Percentiles rank a stretch among this genome's conserved stretches.
Conservation (phyloP, 352 stramenopile genomes). For the Globisporangium barbulae region DNA sequence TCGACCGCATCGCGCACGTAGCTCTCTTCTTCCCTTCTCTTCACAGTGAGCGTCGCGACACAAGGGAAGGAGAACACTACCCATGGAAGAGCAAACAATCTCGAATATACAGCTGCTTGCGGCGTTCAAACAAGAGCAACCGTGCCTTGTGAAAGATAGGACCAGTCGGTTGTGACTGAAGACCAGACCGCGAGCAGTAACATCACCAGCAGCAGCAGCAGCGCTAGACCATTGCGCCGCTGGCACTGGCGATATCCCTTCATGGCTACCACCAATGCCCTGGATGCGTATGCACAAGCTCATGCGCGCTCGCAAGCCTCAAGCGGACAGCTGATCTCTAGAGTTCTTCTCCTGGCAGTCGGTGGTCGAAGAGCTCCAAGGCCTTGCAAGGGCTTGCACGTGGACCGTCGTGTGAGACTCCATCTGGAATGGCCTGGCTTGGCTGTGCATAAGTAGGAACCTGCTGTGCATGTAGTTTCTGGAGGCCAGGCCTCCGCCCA, state of each 20-base stretch:
- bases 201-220: not conserved
- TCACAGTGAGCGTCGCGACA: too few relatives aligned
- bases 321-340: not conserved
- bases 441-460: not conserved
- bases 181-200: not conserved
- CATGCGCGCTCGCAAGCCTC: not conserved
- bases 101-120: too few relatives aligned
- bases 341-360: not conserved
- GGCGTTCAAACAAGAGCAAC: too few relatives aligned
- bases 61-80: too few relatives aligned
- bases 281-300: not conserved
- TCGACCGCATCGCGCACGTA: slow-evolving; percentile 92
- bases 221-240: not conserved
- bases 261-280: not conserved
- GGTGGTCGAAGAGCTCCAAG: not conserved
- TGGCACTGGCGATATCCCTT: not conserved
- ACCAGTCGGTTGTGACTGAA: not conserved
- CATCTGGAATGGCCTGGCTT: not conserved
- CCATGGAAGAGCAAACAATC: too few relatives aligned
- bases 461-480: not conserved
- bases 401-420: not conserved
- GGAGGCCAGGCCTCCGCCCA: not conserved
- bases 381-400: not conserved
- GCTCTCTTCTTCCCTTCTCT: too few relatives aligned
- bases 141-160: too few relatives aligned